These are phyloP conservation scores for Pelagomonas calceolata DNA, from an alignment of 108 stramenopile species.

Conservation along the genomic window DNA sequence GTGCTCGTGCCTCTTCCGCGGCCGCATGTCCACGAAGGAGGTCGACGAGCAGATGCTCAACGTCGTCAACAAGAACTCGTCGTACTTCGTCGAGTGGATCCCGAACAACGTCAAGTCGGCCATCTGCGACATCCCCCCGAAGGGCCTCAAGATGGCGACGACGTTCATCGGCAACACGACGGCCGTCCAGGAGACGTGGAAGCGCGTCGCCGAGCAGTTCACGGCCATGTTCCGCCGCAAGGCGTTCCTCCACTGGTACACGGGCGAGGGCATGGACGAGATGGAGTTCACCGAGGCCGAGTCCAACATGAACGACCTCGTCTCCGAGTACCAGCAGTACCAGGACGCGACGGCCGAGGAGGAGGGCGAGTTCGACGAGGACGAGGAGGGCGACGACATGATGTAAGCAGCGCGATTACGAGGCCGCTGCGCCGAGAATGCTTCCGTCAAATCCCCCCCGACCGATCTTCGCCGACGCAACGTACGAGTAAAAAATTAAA, in stretches of 20 bases:
- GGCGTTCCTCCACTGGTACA: constrained; percentile 77
- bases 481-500: too few relatives aligned
- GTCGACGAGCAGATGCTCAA: constrained; percentile 73
- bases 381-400: constrained; percentile 35
- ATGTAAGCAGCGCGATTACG: too few relatives aligned
- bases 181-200: constrained; percentile 66
- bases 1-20: constrained; percentile 58
- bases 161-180: constrained; percentile 65
- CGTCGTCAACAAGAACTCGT: constrained; percentile 74
- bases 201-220: constrained; percentile 68
- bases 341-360: constrained; percentile 78
- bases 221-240: constrained; percentile 77
- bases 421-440: too few relatives aligned
- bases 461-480: too few relatives aligned
- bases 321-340: constrained; percentile 78
- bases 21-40: constrained; percentile 56
- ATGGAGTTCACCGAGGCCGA: constrained; percentile 50
- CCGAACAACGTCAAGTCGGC: constrained; percentile 80
- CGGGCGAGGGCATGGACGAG: constrained; percentile 61
- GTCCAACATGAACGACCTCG: constrained; percentile 66
- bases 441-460: too few relatives aligned
- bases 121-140: constrained; percentile 70
- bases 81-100: constrained; percentile 79
- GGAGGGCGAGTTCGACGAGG: constrained; percentile 51
- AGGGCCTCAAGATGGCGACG: constrained; percentile 57